These are phyloP conservation scores for Mycena haematopus DNA, from an alignment of 768 basidiomycete species.

Conservation along the genomic window DNA sequence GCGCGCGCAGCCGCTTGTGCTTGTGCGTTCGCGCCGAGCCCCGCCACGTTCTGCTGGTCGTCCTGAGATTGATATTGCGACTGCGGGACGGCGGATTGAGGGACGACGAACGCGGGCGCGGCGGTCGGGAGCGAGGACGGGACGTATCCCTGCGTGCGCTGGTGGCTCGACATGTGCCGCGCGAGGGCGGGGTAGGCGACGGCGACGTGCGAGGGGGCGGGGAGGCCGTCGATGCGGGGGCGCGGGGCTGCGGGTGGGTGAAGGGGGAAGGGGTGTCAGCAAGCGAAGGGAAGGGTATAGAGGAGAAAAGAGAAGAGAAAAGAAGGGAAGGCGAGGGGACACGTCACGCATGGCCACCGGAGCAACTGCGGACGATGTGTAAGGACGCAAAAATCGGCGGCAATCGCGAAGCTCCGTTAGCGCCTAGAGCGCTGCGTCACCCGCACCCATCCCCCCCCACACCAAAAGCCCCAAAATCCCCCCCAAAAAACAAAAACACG, in stretches of 20 bases:
- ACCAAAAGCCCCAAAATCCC: too few species aligned
- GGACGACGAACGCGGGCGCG: neutral
- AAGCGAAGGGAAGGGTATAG: neutral
- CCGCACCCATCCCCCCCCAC: too few species aligned
- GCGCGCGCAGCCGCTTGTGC: conserved; percentile 4
- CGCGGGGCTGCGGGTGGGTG: neutral
- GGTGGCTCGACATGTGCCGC: conserved; percentile 27
- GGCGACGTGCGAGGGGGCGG: neutral
- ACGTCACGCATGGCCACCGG: too few species aligned
- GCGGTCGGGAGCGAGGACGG: conserved; percentile 12
- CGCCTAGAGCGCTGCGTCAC: too few species aligned
- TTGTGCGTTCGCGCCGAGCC: neutral
- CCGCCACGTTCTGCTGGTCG: neutral
- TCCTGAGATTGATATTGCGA: too few species aligned
- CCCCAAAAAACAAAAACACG: too few species aligned
- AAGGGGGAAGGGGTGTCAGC: neutral
- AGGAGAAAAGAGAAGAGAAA: neutral
- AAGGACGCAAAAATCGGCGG: too few species aligned
- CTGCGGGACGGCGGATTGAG: neutral
- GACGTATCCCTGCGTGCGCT: conserved; percentile 26
- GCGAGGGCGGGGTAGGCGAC: conserved; percentile 24
- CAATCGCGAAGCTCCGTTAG: too few species aligned
- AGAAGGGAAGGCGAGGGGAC: neutral
- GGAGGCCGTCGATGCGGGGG: conserved; percentile 1
- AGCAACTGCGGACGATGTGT: too few species aligned